Base-by-base conservation (phyloP, 179 eudicot genomes). In the Beta lomatogona region DNA sequence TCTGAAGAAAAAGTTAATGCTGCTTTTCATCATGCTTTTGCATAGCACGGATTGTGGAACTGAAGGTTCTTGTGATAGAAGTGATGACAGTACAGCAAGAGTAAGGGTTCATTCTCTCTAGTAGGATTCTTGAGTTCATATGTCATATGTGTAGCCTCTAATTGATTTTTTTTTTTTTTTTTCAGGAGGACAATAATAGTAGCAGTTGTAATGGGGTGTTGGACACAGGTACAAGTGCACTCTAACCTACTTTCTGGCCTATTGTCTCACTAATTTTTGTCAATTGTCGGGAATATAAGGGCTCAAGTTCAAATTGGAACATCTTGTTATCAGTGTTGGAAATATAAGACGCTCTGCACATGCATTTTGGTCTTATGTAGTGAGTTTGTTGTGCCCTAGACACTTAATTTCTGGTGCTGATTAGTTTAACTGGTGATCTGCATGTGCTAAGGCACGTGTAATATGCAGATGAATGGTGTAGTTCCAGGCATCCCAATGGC, bases 61-160 rank as follows among this genome's bases (percentile, higher is more conserved):
- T 65, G 97, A 89, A 82, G 96, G 91, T 84, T 95, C 97, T 71
- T 88, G 91, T 84, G 95, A 91, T 75, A 89, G 90, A 91, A 95
- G 98, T 85, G 87, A 91, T 82, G 92, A 89, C 67, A 91, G 91
- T 83, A 86, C 92, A 45, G 78, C 92, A 72, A 85, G 90, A 91
- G 98, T 93, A 83, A 87, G 91, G 71, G 78, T 75, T 82, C 80
- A 8, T 58, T 31, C 59, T 78, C 45, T 57, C 53, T 64, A 8
- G 25, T 53, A 52, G 44, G 63, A 18, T 50, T 65, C 77, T 11
- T 63, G 70, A 61, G 58, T 64, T 66, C 19, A 25, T 69, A 25
- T 69, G 31, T 81, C 19, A 75, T 53, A 41, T 64, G 0, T 70
- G 9, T n/a, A 61, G 84, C 58, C 14, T 31, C 80, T 54, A 52